phyloP scores from a whole-genome alignment of 164 flowering plant genomes.

The Aristolochia fimbriata region DNA sequence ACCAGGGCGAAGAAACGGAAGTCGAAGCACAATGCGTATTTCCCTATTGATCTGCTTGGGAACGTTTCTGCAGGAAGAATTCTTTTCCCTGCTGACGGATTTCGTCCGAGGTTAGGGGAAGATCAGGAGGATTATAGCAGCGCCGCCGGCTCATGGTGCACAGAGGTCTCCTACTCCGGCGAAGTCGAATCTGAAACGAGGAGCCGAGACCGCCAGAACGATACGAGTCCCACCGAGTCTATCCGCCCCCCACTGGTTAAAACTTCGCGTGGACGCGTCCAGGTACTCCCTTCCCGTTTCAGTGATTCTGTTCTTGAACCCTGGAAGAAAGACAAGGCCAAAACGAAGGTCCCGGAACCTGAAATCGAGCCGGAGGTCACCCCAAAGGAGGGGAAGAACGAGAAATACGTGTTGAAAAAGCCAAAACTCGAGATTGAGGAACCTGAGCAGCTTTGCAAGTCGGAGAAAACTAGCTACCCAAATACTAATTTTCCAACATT shows the following conservation, averaged over 20 bases:
- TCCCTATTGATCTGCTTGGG: slow-evolving; percentile 48
- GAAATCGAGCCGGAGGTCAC: slow-evolving; percentile 18
- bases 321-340: slow-evolving; percentile 29
- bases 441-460: slow-evolving; percentile 11
- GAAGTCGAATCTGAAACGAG: slow-evolving; percentile 21
- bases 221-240: slow-evolving; percentile 8
- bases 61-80: slow-evolving; percentile 48
- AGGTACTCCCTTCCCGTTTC: slow-evolving; percentile 47
- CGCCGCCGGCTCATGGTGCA: slow-evolving; percentile 10
- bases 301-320: slow-evolving; percentile 37
- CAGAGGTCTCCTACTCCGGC: slow-evolving; percentile 20
- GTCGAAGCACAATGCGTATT: slow-evolving; percentile 15
- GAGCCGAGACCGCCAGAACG: slow-evolving; percentile 2
- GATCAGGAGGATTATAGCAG: slow-evolving; percentile 7
- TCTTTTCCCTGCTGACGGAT: slow-evolving; percentile 20
- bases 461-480: slow-evolving; percentile 17
- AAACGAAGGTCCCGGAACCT: slow-evolving; percentile 18
- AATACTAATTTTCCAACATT: slow-evolving; percentile 15
- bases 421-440: slow-evolving; percentile 12
- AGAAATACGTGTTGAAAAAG: slow-evolving; percentile 19
- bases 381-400: slow-evolving; percentile 11
- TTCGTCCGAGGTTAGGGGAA: slow-evolving; percentile 12
- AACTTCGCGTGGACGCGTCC: slow-evolving; percentile 44
- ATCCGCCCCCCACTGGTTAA: slow-evolving; percentile 28
- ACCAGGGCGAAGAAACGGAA: slow-evolving; percentile 24